phyloP scores from a whole-genome alignment of 208 protist species.

The Crithidia thermophila region DNA sequence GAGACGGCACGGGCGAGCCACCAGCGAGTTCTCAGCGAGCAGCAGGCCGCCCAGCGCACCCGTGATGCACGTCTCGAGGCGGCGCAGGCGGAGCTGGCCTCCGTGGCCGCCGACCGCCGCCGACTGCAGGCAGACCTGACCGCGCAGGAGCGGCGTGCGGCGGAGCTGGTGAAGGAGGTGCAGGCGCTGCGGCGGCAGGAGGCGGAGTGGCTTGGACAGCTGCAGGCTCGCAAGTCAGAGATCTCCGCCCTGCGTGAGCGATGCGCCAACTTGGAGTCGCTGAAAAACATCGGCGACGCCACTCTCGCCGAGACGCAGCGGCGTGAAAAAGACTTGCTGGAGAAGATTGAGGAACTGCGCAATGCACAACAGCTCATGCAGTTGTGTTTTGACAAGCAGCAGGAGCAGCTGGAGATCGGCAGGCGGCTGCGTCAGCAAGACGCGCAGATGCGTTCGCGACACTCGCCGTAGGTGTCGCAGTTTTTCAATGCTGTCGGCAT shows the following conservation, averaged over 20 bases:
- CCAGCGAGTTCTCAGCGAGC: slow-evolving; percentile 32
- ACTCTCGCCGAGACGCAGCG: slow-evolving; percentile 64
- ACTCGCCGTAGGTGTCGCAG: slow-evolving; percentile 3
- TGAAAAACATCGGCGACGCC: slow-evolving; percentile 79
- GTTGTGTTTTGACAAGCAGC: slow-evolving; percentile 90
- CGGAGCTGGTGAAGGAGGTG: slow-evolving; percentile 51
- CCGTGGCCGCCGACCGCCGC: slow-evolving; percentile 31
- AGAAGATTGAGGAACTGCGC: slow-evolving; percentile 83
- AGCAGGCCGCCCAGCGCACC: slow-evolving; percentile 31
- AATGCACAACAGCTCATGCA: slow-evolving; percentile 87
- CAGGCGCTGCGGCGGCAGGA: slow-evolving; percentile 48
- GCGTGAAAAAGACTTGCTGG: slow-evolving; percentile 70
- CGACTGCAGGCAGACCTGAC: slow-evolving; percentile 50
- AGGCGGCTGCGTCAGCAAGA: slow-evolving; percentile 62
- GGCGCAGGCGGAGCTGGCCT: slow-evolving; percentile 38
- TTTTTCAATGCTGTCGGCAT: background rate
- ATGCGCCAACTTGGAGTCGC: slow-evolving; percentile 82
- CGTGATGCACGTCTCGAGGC: slow-evolving; percentile 47
- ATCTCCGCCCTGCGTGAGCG: slow-evolving; percentile 73
- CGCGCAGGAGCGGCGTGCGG: slow-evolving; percentile 35
- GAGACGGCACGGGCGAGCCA: slow-evolving; percentile 32
- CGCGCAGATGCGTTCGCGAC: slow-evolving; percentile 6
- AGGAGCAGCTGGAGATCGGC: slow-evolving; percentile 85
- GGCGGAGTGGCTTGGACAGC: slow-evolving; percentile 48
- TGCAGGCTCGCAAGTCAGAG: slow-evolving; percentile 68